Evolutionary conservation across 306 rosid genomes (phyloP), one percentile per base, ranked within the genome.

Genomic region (Fragaria ananassa): DNA sequence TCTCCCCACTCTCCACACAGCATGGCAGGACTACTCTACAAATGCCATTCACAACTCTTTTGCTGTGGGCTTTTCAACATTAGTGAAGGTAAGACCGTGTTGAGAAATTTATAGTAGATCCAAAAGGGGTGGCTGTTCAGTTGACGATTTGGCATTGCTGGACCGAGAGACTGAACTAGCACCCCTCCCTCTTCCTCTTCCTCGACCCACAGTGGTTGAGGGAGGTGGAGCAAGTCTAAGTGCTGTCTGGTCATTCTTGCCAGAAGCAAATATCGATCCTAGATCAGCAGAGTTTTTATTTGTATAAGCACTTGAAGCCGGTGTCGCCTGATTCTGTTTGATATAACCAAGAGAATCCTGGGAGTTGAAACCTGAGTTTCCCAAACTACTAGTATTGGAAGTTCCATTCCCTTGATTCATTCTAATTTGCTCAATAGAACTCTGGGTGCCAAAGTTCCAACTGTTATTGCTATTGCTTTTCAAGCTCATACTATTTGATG

Each of bases 181-280:
- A 77, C 88, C 96, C 75, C 92, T 87, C 70, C 97, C 98, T 81
- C 98, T 89, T 19, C 96, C 99, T 82, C 97, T 81, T 73, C 98
- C 98, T 86, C 98, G 88, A 71, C 97, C 98, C 53, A 89, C 88
- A 11, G 96, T 64, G 45, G 87, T 88, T 75, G 93, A 82, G 3
- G 99, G 99, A 13, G 99, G 98, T 4, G 99, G 99, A 12, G 97
- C 99, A 25, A 96, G 97, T 82, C 83, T 89, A 42, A 82, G 97
- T 11, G 97, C 91, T 76, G 78, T 69, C 17, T 81, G 89, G 44
- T 86, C 93, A 82, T 87, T 96, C 82, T 87, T 93, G 73, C 85
- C 82, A 61, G 93, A 85, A 70, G 96, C 84, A 88, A 92, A 92
- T 82, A 92, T 89, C 66, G 98, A 88, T 74, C 96, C 96, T 68